A percentile compares a stretch with the other conserved stretches of the same genome.
Conservation (phyloP, 148 eudicot species). For the Chenopodium album region DNA sequence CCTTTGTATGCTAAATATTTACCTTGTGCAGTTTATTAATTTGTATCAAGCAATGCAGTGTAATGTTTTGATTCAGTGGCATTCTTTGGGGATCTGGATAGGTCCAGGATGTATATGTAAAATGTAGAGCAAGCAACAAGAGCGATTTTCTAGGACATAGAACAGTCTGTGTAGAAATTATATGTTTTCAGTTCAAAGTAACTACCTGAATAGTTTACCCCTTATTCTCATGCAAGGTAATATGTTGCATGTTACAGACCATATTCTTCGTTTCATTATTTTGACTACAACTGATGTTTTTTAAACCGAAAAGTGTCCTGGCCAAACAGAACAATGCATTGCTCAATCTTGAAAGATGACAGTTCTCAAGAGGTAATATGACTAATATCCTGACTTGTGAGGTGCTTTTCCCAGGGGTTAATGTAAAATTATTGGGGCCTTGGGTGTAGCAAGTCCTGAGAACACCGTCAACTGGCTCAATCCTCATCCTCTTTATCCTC, state of each 20-base stretch:
- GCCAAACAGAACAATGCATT: neutral
- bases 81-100: constrained; percentile 20
- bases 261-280: neutral
- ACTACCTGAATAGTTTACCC: constrained; percentile 13
- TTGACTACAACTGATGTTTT: neutral
- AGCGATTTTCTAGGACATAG: constrained; percentile 25
- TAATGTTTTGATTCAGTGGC: constrained; percentile 27
- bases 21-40: constrained; percentile 24
- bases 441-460: too few species aligned
- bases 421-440: too few species aligned
- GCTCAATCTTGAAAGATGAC: neutral
- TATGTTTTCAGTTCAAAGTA: constrained; percentile 15
- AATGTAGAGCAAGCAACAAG: constrained; percentile 25
- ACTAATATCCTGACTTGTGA: neutral
- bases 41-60: constrained; percentile 22
- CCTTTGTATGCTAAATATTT: constrained; percentile 19
- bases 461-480: too few species aligned
- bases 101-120: constrained; percentile 28
- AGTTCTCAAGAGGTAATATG: neutral
- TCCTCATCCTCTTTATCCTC: too few species aligned
- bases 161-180: constrained; percentile 22
- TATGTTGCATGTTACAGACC: neutral
- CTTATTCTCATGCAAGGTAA: neutral
- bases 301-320: neutral
- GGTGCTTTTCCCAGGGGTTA: neutral